Conservation (phyloP, 2,329 filamentous ascomycete species). For the Pleurostoma richardsiae region DNA sequence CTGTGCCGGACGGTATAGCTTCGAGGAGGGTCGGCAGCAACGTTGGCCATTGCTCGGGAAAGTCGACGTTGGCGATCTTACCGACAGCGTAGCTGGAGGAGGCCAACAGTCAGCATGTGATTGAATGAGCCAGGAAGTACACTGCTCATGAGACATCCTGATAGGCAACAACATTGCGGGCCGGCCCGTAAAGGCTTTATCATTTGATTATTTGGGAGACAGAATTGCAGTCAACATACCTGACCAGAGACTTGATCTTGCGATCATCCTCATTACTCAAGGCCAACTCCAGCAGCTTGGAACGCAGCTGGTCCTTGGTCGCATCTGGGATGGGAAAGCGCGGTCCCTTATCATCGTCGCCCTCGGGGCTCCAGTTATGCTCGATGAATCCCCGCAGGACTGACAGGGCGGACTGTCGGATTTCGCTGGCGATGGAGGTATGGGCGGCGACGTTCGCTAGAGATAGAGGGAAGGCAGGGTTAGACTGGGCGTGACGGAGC, state of each 20-base stretch:
- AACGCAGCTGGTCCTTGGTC: slow-evolving; percentile 68
- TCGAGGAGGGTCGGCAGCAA: slow-evolving; percentile 76
- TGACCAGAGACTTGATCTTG: slow-evolving; percentile 85
- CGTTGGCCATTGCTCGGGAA: slow-evolving; percentile 90
- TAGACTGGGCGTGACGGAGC: slow-evolving; percentile 64
- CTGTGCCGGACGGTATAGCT: slow-evolving; percentile 69
- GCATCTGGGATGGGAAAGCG: slow-evolving; percentile 66
- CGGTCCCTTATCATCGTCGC: slow-evolving; percentile 54
- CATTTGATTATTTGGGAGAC: too few species aligned
- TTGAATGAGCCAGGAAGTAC: too few species aligned
- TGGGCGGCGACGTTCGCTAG: slow-evolving; percentile 79
- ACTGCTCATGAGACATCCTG: too few species aligned
- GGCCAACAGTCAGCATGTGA: not conserved
- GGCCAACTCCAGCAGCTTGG: slow-evolving; percentile 70
- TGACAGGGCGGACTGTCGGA: slow-evolving; percentile 79
- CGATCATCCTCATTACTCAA: slow-evolving; percentile 70
- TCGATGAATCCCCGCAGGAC: slow-evolving; percentile 79
- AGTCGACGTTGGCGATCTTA: slow-evolving; percentile 91
- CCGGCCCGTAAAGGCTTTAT: too few species aligned
- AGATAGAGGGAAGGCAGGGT: slow-evolving; percentile 69
- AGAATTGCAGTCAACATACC: slow-evolving; percentile 43
- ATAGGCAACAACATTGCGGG: too few species aligned
- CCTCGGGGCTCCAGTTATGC: slow-evolving; percentile 74
- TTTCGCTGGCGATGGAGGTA: slow-evolving; percentile 63
- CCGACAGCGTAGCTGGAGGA: slow-evolving; percentile 67